Conservation (phyloP, 1,284 basidiomycete species). For the Cutaneotrichosporon cavernicola region DNA sequence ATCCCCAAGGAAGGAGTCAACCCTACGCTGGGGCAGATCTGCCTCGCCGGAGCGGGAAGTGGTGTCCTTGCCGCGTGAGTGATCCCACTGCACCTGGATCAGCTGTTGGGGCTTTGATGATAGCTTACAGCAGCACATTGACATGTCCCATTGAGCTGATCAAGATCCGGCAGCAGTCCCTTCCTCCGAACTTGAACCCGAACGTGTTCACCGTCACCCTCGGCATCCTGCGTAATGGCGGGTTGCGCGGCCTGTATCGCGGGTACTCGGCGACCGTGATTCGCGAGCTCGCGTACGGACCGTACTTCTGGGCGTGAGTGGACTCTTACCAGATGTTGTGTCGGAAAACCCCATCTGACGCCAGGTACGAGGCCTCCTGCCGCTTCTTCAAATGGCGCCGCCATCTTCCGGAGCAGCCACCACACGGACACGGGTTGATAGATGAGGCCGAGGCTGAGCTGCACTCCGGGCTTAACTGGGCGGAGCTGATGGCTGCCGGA, state of each 20-base stretch:
- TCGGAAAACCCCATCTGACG: not conserved
- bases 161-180: constrained; percentile 75
- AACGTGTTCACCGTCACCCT: constrained; percentile 59
- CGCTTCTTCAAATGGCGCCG: constrained; percentile 58
- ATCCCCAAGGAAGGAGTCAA: constrained; percentile 24
- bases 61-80: constrained; percentile 73
- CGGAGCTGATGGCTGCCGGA: constrained; percentile 69
- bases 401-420: constrained; percentile 13
- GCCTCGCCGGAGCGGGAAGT: constrained; percentile 71
- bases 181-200: constrained; percentile 48
- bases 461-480: constrained; percentile 58
- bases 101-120: not conserved
- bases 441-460: constrained; percentile 58
- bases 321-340: not conserved
- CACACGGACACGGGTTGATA: constrained; percentile 47
- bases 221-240: constrained; percentile 60
- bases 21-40: constrained; percentile 59
- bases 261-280: constrained; percentile 69
- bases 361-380: constrained; percentile 69
- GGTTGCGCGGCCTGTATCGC: constrained; percentile 70
- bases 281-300: constrained; percentile 74
- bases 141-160: constrained; percentile 79
- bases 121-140: constrained; percentile 59
- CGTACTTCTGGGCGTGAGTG: constrained; percentile 73
- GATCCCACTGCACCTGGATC: not conserved